These are phyloP conservation scores for Canna indica DNA, from an alignment of 176 grass and related monocot species.

Conservation along the genomic window DNA sequence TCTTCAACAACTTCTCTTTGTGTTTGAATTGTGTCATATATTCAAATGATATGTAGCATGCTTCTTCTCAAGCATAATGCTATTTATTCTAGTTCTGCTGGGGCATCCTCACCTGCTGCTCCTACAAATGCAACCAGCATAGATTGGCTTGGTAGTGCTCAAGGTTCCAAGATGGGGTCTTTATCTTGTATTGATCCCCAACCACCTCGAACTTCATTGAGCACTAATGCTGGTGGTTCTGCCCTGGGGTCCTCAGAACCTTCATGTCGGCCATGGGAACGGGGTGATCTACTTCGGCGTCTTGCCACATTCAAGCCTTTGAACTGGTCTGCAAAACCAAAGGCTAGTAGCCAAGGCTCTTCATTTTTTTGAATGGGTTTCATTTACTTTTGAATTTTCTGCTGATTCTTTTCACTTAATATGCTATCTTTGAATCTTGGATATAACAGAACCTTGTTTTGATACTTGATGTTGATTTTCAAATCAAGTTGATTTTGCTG, in stretches of 20 bases:
- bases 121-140: slow-evolving; percentile 72
- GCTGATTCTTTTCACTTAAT: not conserved
- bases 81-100: slow-evolving; percentile 61
- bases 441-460: not conserved
- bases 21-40: not conserved
- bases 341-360: slow-evolving; percentile 28
- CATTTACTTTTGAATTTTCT: slow-evolving; percentile 10
- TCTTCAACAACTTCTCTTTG: not conserved
- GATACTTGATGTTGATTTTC: not conserved
- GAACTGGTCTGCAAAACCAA: slow-evolving; percentile 78
- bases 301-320: slow-evolving; percentile 69
- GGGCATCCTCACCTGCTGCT: slow-evolving; percentile 66
- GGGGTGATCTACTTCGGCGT: slow-evolving; percentile 75
- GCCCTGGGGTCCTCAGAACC: slow-evolving; percentile 48
- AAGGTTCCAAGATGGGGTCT: slow-evolving; percentile 65
- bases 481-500: not conserved
- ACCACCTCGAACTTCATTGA: slow-evolving; percentile 46
- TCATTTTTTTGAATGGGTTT: slow-evolving; percentile 11
- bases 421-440: not conserved
- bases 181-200: slow-evolving; percentile 43
- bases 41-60: not conserved
- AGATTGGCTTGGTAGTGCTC: slow-evolving; percentile 71
- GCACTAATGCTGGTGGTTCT: slow-evolving; percentile 64
- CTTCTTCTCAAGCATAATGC: slow-evolving; percentile 6
- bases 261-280: slow-evolving; percentile 88